phyloP scores from a whole-genome alignment of 140 eudicot species.

The Flaveria floridana region DNA sequence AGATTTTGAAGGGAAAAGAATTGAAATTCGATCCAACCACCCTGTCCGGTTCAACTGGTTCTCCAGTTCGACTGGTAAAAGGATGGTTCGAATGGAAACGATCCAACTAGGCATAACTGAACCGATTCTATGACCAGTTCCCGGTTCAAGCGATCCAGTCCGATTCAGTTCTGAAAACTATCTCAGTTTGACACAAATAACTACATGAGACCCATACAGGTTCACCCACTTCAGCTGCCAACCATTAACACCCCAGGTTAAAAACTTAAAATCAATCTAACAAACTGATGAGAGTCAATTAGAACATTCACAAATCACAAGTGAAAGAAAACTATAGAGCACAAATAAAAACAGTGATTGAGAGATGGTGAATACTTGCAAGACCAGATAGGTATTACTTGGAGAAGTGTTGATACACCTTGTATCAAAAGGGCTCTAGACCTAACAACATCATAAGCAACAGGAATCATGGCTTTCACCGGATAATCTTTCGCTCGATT shows the following conservation, averaged over 20 bases:
- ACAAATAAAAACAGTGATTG: conserved; percentile 13
- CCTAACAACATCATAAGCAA: conserved; percentile 65
- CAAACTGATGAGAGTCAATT: not conserved
- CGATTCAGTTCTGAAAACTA: too few species aligned
- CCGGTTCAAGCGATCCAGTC: too few species aligned
- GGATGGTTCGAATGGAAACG: too few species aligned
- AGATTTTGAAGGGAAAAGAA: too few species aligned
- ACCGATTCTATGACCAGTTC: too few species aligned
- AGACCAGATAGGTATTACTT: conserved; percentile 59
- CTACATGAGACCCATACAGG: not conserved
- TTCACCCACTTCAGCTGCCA: not conserved
- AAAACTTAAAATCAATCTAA: not conserved
- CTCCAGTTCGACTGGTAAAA: too few species aligned
- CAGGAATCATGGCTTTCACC: conserved; percentile 63
- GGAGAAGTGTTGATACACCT: conserved; percentile 77
- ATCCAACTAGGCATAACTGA: too few species aligned
- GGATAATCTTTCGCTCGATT: conserved; percentile 72
- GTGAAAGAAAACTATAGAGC: not conserved
- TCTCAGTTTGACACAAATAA: too few species aligned
- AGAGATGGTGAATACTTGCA: conserved; percentile 69
- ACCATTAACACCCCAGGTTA: not conserved
- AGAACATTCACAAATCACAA: conserved; percentile 4
- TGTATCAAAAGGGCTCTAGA: conserved; percentile 54
- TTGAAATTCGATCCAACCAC: not conserved
- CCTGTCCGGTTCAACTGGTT: too few species aligned